A percentile compares a stretch with the other conserved stretches of the same genome.
These are phyloP conservation scores for Paracorniculantispora psalliotae DNA, from an alignment of 2,329 filamentous ascomycete species.

Conservation along the genomic window DNA sequence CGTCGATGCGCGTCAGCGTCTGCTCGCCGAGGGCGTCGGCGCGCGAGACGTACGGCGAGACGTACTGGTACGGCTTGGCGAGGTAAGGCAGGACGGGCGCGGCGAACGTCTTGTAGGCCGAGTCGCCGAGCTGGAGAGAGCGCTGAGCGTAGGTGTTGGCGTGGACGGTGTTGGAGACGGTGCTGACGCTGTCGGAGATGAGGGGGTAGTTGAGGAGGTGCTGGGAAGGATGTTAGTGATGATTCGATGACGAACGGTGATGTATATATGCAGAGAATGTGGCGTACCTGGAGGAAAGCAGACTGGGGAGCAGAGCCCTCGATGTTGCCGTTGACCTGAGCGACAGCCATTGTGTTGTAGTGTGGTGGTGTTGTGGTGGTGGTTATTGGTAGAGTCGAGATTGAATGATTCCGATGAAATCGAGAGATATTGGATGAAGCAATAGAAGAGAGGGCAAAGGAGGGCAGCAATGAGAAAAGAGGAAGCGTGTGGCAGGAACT, in stretches of 20 bases:
- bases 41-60: conserved; percentile 77
- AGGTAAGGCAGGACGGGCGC: conserved; percentile 69
- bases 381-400: not conserved
- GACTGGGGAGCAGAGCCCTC: conserved; percentile 26
- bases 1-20: conserved; percentile 64
- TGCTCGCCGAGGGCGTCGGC: conserved; percentile 73
- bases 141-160: conserved; percentile 77
- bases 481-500: conserved; percentile 11
- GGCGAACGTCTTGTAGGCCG: conserved; percentile 70
- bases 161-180: conserved; percentile 76
- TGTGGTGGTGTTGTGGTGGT: not conserved
- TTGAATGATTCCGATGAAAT: not conserved
- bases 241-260: conserved; percentile 6
- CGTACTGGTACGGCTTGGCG: conserved; percentile 71
- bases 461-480: not conserved
- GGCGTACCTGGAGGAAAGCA: conserved; percentile 47
- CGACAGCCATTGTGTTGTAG: conserved; percentile 13
- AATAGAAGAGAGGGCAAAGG: not conserved
- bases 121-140: conserved; percentile 70
- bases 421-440: not conserved
- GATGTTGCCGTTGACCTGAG: conserved; percentile 15
- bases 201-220: conserved; percentile 82
- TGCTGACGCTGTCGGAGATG: conserved; percentile 70
- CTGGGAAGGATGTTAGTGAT: conserved; percentile 37
- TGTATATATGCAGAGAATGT: no score